Evolutionary conservation across 2,329 filamentous ascomycete species (phyloP).

Genomic region (Epicoccum nigrum): DNA sequence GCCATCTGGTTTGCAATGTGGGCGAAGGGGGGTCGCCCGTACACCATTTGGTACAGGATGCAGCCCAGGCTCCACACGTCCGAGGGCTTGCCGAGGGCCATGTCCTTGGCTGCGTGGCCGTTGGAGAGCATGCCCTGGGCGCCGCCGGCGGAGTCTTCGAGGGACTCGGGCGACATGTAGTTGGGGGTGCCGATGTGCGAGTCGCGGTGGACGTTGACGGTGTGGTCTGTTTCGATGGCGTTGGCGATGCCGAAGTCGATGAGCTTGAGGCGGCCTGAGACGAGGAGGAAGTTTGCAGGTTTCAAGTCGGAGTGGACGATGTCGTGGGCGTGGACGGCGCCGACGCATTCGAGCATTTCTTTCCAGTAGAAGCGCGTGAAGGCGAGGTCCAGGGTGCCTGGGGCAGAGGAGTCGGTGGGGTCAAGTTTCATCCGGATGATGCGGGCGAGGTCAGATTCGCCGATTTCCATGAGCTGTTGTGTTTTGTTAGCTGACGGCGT

Average conservation of each 20-base stretch:
- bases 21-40: slow-evolving; percentile 93
- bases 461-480: slow-evolving; percentile 88
- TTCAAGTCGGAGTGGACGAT: slow-evolving; percentile 98
- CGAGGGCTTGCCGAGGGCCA: slow-evolving; percentile 94
- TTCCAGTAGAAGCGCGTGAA: slow-evolving; percentile 99
- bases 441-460: slow-evolving; percentile 89
- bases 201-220: slow-evolving; percentile 95
- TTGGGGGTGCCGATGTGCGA: slow-evolving; percentile 95
- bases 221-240: slow-evolving; percentile 93
- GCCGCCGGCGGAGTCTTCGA: slow-evolving; percentile 80
- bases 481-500: slow-evolving; percentile 4
- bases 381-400: slow-evolving; percentile 74
- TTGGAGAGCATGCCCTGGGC: slow-evolving; percentile 50
- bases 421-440: slow-evolving; percentile 74
- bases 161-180: slow-evolving; percentile 96
- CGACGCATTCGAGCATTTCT: slow-evolving; percentile 96
- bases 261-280: slow-evolving; percentile 87
- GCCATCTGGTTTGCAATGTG: slow-evolving; percentile 88
- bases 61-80: slow-evolving; percentile 97
- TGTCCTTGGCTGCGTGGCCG: slow-evolving; percentile 66
- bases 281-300: slow-evolving; percentile 94
- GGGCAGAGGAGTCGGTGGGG: slow-evolving; percentile 56
- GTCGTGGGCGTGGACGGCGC: slow-evolving; percentile 84
- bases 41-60: slow-evolving; percentile 97
- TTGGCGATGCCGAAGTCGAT: slow-evolving; percentile 99